Conservation (phyloP, 495 filamentous ascomycete species). For the Daldinia vernicosa region DNA sequence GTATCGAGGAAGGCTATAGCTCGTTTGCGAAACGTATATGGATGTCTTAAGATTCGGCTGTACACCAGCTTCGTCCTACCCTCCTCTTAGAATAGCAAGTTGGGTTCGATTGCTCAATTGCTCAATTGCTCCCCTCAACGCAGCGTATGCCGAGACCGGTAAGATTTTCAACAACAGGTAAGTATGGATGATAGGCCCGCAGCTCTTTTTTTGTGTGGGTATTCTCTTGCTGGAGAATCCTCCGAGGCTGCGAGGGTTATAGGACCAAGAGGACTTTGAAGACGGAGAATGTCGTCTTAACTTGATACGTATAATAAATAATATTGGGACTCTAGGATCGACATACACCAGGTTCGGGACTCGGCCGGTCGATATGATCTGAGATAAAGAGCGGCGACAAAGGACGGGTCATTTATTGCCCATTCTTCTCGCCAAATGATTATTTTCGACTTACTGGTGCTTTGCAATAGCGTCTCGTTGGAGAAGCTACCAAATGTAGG, state of each 20-base stretch:
- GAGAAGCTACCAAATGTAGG: neutral
- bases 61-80: slow-evolving; percentile 33
- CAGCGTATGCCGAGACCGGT: neutral
- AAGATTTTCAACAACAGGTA: neutral
- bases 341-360: slow-evolving; percentile 19
- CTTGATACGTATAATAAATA: slow-evolving; percentile 27
- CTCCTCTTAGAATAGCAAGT: slow-evolving; percentile 16
- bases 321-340: slow-evolving; percentile 12
- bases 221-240: slow-evolving; percentile 21
- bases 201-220: slow-evolving; percentile 32
- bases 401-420: neutral
- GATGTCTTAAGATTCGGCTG: slow-evolving; percentile 32
- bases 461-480: slow-evolving; percentile 5
- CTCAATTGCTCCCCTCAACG: neutral
- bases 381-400: slow-evolving; percentile 6
- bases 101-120: neutral
- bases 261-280: slow-evolving; percentile 6
- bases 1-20: slow-evolving; percentile 14
- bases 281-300: slow-evolving; percentile 10
- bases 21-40: slow-evolving; percentile 31
- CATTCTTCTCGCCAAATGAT: slow-evolving; percentile 7
- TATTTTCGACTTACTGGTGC: slow-evolving; percentile 6
- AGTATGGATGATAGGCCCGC: slow-evolving; percentile 1
- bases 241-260: no score
- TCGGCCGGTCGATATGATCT: slow-evolving; percentile 7